Base-by-base conservation (phyloP, 1,284 basidiomycete genomes). In the Sporisorium scitamineum region DNA sequence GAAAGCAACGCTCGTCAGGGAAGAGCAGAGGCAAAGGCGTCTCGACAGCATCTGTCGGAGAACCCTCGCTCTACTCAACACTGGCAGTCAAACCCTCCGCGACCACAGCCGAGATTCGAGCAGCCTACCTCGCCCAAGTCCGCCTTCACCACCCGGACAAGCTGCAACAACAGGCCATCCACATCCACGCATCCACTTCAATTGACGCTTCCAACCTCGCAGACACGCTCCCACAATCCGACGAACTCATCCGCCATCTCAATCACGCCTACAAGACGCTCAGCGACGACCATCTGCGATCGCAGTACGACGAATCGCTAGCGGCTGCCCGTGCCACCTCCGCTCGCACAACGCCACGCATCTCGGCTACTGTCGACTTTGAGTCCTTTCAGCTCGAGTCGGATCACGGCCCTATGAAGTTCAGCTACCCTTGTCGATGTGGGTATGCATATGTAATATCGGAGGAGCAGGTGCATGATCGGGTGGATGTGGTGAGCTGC, bases 71-170 rank as follows among this genome's bases (percentile, higher is more conserved):
- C 9, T 73, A 73, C 37, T 8, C 47, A 2, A 58, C 31, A 5
- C 60, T 77, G 0, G 63, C 67, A 1, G 61, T 77, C 51, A 62
- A 55, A 5, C 45, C 63, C 3, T 67, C 62, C 14, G 66, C 75
- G 2, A 63, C 60, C 7, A 8, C 42, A 10, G 45, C 55, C 44
- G 66, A 73, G 32, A 73, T 77, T 27, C 59, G 75, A 8, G 45
- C 75, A 2, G 75, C 75, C 20, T 77, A 73, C 53, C 67, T 77
- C 2, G 63, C 60, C 1, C 58, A 68, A 47, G 75, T 77, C 5
- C 60, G 70, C 13, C 55, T 18, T 13, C 51, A 77, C 31, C 75
- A 77, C 34, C 75, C 75, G 1, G 75, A 77, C 55, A 76, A 76
- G 52, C 54, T 71, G 5, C 74, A 76, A 32, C 74, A 76, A 60